phyloP scores from a whole-genome alignment of 352 stramenopile genomes.

The Pythium sp. region DNA sequence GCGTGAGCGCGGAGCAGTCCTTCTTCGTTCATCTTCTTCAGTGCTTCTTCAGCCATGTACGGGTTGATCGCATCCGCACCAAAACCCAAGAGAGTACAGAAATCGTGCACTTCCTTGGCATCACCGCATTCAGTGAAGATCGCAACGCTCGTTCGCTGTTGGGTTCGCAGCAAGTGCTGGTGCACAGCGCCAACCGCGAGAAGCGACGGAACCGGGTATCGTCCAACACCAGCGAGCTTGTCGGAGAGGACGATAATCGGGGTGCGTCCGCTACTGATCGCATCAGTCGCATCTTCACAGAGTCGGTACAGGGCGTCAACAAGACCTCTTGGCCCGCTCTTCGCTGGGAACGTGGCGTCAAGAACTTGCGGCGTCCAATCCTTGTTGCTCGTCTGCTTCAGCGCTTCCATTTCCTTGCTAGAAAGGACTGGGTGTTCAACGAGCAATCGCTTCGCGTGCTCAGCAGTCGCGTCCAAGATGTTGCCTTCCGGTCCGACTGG shows the following conservation, averaged over 20 bases:
- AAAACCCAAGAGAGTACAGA: conserved; percentile 92
- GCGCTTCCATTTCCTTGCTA: conserved; percentile 89
- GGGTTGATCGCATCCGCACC: conserved; percentile 94
- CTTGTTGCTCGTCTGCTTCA: conserved; percentile 77
- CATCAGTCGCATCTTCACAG: conserved; percentile 91
- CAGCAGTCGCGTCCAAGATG: conserved; percentile 83
- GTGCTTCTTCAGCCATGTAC: conserved; percentile 93
- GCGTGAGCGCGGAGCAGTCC: conserved; percentile 74
- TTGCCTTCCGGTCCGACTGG: conserved; percentile 95
- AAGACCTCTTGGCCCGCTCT: conserved; percentile 59
- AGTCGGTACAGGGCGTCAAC: conserved; percentile 89
- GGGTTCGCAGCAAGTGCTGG: conserved; percentile 93
- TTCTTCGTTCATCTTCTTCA: conserved; percentile 95
- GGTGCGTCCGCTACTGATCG: conserved; percentile 75
- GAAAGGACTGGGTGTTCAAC: conserved; percentile 94
- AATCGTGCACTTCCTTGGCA: conserved; percentile 96
- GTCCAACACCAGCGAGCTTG: conserved; percentile 79
- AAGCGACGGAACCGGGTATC: conserved; percentile 93
- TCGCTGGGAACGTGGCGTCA: conserved; percentile 63
- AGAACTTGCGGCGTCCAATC: conserved; percentile 60
- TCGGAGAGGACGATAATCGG: conserved; percentile 93
- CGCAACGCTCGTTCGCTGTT: conserved; percentile 86
- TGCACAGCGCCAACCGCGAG: conserved; percentile 94
- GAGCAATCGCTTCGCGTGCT: conserved; percentile 82
- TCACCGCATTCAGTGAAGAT: conserved; percentile 95